These are phyloP conservation scores for Leucoagaricus sp. DNA, from an alignment of 1,284 basidiomycete species.

Conservation along the genomic window DNA sequence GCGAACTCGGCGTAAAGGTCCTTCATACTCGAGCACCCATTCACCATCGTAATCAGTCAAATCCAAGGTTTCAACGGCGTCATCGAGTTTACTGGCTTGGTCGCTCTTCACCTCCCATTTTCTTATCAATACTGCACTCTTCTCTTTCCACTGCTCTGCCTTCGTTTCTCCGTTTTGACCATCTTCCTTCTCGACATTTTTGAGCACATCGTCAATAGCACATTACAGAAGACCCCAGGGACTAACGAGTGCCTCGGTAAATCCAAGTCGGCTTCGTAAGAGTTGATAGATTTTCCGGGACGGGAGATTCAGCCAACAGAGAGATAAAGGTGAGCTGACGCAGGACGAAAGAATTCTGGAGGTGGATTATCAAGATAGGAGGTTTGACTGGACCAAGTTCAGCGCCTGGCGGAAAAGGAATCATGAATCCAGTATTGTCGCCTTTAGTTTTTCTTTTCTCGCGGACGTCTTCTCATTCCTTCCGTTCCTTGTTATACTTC, in stretches of 20 bases:
- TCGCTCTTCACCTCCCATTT: background rate
- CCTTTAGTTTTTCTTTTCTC: no score
- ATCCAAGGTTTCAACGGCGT: background rate
- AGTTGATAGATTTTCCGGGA: slow-evolving; percentile 40
- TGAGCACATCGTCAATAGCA: slow-evolving; percentile 25
- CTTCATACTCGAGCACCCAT: slow-evolving; percentile 20
- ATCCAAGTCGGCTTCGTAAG: slow-evolving; percentile 44
- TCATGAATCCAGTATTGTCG: no score
- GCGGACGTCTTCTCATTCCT: no score
- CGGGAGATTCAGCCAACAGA: slow-evolving; percentile 33
- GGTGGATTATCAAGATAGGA: background rate
- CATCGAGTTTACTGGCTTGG: background rate
- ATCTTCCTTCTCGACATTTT: slow-evolving; percentile 26
- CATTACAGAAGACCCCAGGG: slow-evolving; percentile 33
- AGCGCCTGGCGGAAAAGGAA: no score
- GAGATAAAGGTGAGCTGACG: slow-evolving; percentile 44
- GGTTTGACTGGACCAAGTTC: no score
- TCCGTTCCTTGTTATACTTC: no score
- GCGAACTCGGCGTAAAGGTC: slow-evolving; percentile 27
- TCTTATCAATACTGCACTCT: slow-evolving; percentile 16
- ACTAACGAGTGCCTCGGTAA: slow-evolving; percentile 38
- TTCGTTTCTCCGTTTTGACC: slow-evolving; percentile 23
- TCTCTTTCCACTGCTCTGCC: slow-evolving; percentile 21
- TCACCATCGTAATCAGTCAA: background rate
- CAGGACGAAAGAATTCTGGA: slow-evolving; percentile 15